Conservation (phyloP, 2,329 filamentous ascomycete genomes). For the Niveomyces coronatus region DNA sequence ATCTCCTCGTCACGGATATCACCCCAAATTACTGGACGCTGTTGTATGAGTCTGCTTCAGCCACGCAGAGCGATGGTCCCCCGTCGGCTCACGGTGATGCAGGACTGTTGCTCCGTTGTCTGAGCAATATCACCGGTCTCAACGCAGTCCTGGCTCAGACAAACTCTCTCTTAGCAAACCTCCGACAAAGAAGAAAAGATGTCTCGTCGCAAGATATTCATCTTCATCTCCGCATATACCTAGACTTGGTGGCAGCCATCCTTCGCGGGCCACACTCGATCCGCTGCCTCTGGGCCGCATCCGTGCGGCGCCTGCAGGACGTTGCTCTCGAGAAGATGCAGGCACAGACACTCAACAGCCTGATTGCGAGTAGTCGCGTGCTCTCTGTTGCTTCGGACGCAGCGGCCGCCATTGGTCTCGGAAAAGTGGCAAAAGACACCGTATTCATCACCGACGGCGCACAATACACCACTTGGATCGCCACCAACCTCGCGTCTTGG, state of each 20-base stretch:
- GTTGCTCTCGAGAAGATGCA: conserved; percentile 20
- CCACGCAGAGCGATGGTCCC: conserved; percentile 9
- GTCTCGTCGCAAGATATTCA: conserved; percentile 30
- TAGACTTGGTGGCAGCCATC: conserved; percentile 34
- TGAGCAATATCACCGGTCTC: conserved; percentile 66
- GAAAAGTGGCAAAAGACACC: conserved; percentile 15
- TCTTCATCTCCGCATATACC: conserved; percentile 32
- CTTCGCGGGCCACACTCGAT: conserved; percentile 29
- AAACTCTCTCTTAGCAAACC: conserved; percentile 46
- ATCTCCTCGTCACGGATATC: conserved; percentile 62
- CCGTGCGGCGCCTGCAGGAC: conserved; percentile 16
- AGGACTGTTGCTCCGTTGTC: conserved; percentile 47
- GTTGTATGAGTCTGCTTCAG: conserved; percentile 36
- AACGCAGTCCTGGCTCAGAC: conserved; percentile 68
- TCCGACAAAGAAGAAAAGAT: conserved; percentile 27
- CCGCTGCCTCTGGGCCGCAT: conserved; percentile 27
- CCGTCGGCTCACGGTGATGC: conserved; percentile 24
- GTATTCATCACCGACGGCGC: conserved; percentile 56
- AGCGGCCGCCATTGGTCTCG: conserved; percentile 34
- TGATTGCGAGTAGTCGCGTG: conserved; percentile 39
- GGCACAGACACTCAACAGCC: conserved; percentile 27
- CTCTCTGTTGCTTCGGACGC: conserved; percentile 46
- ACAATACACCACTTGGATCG: conserved; percentile 63
- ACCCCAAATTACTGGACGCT: conserved; percentile 74
- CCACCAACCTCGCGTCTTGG: conserved; percentile 46